These are phyloP conservation scores for Achlya hypogyna DNA, from an alignment of 352 stramenopile species.

Conservation along the genomic window DNA sequence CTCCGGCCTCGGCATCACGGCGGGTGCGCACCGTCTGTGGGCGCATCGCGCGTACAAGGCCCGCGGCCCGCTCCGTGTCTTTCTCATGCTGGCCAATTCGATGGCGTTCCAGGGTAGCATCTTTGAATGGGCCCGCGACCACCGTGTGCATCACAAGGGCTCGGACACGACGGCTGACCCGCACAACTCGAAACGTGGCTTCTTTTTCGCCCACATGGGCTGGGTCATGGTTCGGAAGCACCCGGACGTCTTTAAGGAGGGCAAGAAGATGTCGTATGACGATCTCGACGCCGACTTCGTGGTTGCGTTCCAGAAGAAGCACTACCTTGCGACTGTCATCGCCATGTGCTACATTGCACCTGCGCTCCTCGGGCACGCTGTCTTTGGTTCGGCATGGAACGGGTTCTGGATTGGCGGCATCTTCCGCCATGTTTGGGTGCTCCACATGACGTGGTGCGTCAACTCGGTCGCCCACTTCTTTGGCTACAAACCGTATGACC, in stretches of 20 bases:
- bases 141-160: slow-evolving; percentile 98
- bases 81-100: slow-evolving; percentile 97
- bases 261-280: slow-evolving; percentile 91
- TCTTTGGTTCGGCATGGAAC: slow-evolving; percentile 87
- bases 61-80: slow-evolving; percentile 78
- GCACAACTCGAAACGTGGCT: slow-evolving; percentile 95
- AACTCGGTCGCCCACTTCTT: slow-evolving; percentile 98
- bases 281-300: slow-evolving; percentile 91
- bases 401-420: slow-evolving; percentile 95
- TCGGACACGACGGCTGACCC: slow-evolving; percentile 92
- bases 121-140: slow-evolving; percentile 98
- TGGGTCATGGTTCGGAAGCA: slow-evolving; percentile 99
- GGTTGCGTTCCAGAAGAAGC: slow-evolving; percentile 94
- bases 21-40: slow-evolving; percentile 95
- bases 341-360: slow-evolving; percentile 97
- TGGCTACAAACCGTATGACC: slow-evolving; percentile 97
- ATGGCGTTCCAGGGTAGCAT: slow-evolving; percentile 96
- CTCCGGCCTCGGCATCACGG: slow-evolving; percentile 95
- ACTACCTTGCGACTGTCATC: slow-evolving; percentile 83
- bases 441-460: slow-evolving; percentile 98
- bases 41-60: slow-evolving; percentile 95
- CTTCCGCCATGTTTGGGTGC: slow-evolving; percentile 92
- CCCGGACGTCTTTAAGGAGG: slow-evolving; percentile 80
- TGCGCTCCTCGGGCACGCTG: slow-evolving; percentile 76
- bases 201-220: slow-evolving; percentile 99